These are phyloP conservation scores for Xylariaceae sp. DNA, from an alignment of 2,329 filamentous ascomycete genomes.

Conservation along the genomic window DNA sequence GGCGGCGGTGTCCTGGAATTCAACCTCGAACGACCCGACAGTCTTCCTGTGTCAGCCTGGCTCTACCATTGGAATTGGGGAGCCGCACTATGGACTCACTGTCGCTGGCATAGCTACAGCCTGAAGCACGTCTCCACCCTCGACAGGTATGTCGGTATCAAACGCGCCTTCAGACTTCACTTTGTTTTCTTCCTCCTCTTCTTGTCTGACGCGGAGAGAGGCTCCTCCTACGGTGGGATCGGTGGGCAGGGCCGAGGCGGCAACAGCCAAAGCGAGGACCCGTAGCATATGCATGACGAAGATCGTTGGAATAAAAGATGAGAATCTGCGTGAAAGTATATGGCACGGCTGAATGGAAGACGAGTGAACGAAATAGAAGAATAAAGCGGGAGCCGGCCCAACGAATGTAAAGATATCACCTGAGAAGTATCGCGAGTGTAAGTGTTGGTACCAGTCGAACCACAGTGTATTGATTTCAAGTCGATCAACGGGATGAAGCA, in stretches of 20 bases:
- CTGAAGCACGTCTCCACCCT: constrained; percentile 2
- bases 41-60: not conserved
- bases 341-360: not conserved
- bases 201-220: not conserved
- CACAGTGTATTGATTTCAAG: too few species aligned
- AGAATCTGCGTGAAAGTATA: not conserved
- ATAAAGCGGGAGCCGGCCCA: too few species aligned
- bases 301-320: not conserved
- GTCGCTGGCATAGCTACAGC: constrained; percentile 1
- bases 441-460: not conserved
- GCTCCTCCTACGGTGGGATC: not conserved
- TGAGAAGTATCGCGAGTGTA: not conserved
- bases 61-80: not conserved
- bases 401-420: not conserved
- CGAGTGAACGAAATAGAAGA: not conserved
- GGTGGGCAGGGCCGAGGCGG: constrained; percentile 1
- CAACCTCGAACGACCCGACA: constrained; percentile 29
- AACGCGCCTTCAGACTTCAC: not conserved
- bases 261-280: not conserved
- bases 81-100: not conserved
- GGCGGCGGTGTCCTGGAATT: constrained; percentile 32
- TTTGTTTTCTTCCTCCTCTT: constrained; percentile 2
- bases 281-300: not conserved
- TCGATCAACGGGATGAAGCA: too few species aligned
- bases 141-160: constrained; percentile 1